Base-by-base conservation (phyloP, 768 basidiomycete species). In the Suillus hirtellus region DNA sequence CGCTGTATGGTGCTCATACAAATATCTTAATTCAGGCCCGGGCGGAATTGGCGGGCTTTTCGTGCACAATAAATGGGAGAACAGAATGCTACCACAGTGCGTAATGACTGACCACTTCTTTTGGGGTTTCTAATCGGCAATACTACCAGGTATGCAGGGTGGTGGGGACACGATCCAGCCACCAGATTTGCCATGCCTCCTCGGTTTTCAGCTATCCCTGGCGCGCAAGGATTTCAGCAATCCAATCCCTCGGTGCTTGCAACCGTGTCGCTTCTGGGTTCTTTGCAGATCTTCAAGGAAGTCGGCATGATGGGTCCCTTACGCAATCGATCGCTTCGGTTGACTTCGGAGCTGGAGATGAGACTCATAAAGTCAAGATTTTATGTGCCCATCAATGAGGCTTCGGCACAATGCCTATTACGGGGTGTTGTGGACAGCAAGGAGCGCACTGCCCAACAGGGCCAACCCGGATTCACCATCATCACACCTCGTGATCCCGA, bases 1-100 rank as follows among this genome's bases (percentile, higher is more conserved):
- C 73, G 97, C 96, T 3, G 96, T 96, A 42, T 99, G 96, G 94
- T 99, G 97, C 75, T 92, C 95, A 38, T 99, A 99, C 84, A 99
- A 93, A 78, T 99, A 98, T 74, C 84, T 98, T 64, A 99, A 98
- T 78, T 90, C 95, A 19, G 94, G 96, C 6, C 95, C 97, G 12
- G 96, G 96, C 24, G 94, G 91, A n/a, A 96, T 99, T 63, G 97
- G 87, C n/a, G 96, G 96, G 6, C 81, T 96, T 62, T 99, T 88
- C 71, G 80, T 96, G 11, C 94, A 97, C 72, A 86, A 90, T 63
- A 89, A 86, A 74, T 94, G 92, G 92, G 82, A 89, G 67, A 78
- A 82, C 54, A 77, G 73, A 49, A 77, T 85, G 70, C 72, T 77
- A 62, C 90, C 91, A 59, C 89, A 84, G 91, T 92, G 73, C 74